Base-by-base conservation (phyloP, 2,329 filamentous ascomycete species). In the Alternaria angustiovoidea region DNA sequence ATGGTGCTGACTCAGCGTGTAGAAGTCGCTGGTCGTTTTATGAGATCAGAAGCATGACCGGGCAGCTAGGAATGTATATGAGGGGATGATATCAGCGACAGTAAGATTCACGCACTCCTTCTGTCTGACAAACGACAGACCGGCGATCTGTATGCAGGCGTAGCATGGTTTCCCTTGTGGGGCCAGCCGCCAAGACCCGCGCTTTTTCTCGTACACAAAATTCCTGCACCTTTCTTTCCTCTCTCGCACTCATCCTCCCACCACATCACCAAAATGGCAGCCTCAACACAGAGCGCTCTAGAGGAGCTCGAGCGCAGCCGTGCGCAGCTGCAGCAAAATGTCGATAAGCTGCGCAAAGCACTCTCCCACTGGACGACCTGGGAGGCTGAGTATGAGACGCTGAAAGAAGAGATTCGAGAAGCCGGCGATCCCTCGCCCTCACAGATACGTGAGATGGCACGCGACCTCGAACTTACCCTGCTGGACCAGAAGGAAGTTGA, bases 281-380 rank as follows among this genome's bases (percentile, higher is more conserved):
- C 64, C 16, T 59, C 70, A 7, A 62, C 65, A 22, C 65, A 80
- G 53, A 83, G 87, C 66, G 84, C 84, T 54, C 84, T 93, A 51
- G 81, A 87, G 44, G 86, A 89, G 71, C 85, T 96, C 42, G 93
- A 96, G 77, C 86, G 86, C 62, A 91, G 94, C 73, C 87, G 92
- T 16, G 82, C 86, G 66, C 85, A 89, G 62, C 88, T 98, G 7
- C 92, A 97, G 77, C 86, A 88, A 38, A 93, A 90, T 65, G 86
- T 96, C 47, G 81, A 84, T 51, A 88, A 92, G 75, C 86, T 98
- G 20, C 87, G 87, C 56, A 88, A 90, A 71, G 89, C 91, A 7
- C 84, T 98, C 54, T 88, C 89, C 63, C 90, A 96, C 81, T 99
- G 94, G 94, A 91, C 92, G 65, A 89, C 89, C 55, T 96, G 92